Conservation (phyloP, 768 basidiomycete species). For the Hydnomerulius pinastri region DNA sequence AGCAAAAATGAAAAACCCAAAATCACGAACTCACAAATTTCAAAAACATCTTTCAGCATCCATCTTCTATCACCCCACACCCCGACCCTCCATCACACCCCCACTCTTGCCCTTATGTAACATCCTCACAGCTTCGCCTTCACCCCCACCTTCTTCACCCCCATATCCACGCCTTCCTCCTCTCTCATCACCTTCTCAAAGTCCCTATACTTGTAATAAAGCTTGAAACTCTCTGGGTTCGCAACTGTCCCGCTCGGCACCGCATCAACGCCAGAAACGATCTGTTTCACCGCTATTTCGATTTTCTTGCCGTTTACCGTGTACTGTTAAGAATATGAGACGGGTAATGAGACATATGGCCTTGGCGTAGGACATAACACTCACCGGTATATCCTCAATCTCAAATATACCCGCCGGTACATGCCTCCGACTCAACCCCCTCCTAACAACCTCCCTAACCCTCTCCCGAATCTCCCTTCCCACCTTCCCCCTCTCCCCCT, state of each 20-base stretch:
- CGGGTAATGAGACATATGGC: not conserved
- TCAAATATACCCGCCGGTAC: slow-evolving; percentile 72
- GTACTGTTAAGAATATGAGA: slow-evolving; percentile 45
- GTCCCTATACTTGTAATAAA: slow-evolving; percentile 65
- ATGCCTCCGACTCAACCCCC: slow-evolving; percentile 67
- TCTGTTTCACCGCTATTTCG: slow-evolving; percentile 78
- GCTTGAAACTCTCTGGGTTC: slow-evolving; percentile 64
- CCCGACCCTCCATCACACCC: too few species aligned
- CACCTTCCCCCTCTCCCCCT: slow-evolving; percentile 51
- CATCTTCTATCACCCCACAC: too few species aligned
- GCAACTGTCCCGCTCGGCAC: slow-evolving; percentile 76
- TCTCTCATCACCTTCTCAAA: slow-evolving; percentile 37
- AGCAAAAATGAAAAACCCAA: too few species aligned
- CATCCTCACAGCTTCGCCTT: slow-evolving; percentile 16
- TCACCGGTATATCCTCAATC: slow-evolving; percentile 66
- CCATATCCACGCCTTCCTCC: slow-evolving; percentile 14
- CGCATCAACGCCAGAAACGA: slow-evolving; percentile 64
- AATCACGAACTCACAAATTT: not conserved
- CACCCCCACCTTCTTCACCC: not conserved
- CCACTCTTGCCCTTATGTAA: too few species aligned
- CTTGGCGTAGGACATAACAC: slow-evolving; percentile 26
- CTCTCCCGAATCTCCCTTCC: slow-evolving; percentile 56
- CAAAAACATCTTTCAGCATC: too few species aligned
- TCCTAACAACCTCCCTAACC: slow-evolving; percentile 57
- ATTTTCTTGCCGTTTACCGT: slow-evolving; percentile 80